Percentiles rank a stretch among this genome's conserved stretches.
Evolutionary conservation across 345 rosid species (phyloP).

Genomic region (Camelina neglecta): DNA sequence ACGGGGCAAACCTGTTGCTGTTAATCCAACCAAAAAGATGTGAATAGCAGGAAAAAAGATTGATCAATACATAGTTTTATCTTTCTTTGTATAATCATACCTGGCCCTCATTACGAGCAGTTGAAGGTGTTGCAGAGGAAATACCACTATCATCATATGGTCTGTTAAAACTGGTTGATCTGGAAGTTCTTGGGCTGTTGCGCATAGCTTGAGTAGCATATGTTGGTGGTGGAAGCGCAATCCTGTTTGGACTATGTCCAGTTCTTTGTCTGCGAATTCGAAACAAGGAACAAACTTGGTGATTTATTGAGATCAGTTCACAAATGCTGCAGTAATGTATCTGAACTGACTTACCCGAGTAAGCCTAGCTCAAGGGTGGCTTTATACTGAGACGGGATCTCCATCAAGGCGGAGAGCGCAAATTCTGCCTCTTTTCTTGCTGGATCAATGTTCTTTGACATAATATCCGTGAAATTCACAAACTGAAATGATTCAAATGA

Average conservation of each 20-base stretch:
- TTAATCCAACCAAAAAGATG: neutral
- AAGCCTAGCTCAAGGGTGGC: conserved; percentile 84
- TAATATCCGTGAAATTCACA: conserved; percentile 86
- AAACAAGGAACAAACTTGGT: conserved; percentile 20
- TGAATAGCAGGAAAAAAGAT: neutral
- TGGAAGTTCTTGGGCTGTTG: conserved; percentile 50
- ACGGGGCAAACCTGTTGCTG: conserved; percentile 68
- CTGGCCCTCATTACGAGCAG: conserved; percentile 59
- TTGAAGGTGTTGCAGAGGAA: conserved; percentile 44
- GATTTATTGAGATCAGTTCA: conserved; percentile 13
- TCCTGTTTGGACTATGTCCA: conserved; percentile 57
- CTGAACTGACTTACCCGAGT: conserved; percentile 59
- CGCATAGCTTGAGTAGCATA: conserved; percentile 50
- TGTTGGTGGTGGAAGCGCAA: conserved; percentile 83
- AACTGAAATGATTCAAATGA: conserved; percentile 47
- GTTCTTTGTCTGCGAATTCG: conserved; percentile 45
- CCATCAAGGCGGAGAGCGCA: conserved; percentile 90
- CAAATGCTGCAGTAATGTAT: neutral
- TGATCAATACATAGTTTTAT: neutral
- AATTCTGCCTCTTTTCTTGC: conserved; percentile 77
- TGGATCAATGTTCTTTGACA: conserved; percentile 68
- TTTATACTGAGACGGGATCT: conserved; percentile 86
- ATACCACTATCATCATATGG: conserved; percentile 29
- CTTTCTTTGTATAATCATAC: conserved; percentile 42
- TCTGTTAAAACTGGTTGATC: conserved; percentile 45